Evolutionary conservation across 176 grass and related monocot genomes (phyloP), one percentile per base, ranked within the genome.

Genomic region (Aechmea fasciata): DNA sequence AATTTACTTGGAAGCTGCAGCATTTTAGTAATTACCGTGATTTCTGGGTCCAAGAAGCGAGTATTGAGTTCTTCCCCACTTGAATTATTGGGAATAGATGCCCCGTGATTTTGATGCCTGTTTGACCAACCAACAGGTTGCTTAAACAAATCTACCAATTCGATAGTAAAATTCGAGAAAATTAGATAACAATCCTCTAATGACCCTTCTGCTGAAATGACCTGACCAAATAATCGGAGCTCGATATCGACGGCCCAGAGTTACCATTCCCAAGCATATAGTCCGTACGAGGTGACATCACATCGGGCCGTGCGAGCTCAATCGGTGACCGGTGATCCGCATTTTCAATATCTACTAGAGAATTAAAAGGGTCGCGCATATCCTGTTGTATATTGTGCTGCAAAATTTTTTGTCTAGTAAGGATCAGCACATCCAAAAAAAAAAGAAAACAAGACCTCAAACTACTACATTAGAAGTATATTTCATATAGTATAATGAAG

Each of bases 281-380:
- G 47, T 85, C 73, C 48, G 76, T 80, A 55, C 15, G 50, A 64
- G 85, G 50, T 50, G 51, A 55, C 9, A 55, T 14, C 28, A 13
- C 6, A 47, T 59, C 66, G 50, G 76, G 72, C 50, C 51, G 65
- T 41, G 73, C 61, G 51, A 76, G 47, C 64, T 89, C 77, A 68
- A 61, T 84, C 14, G 80, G 70, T 11, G 80, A 29, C 63, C 50
- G 78, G 51, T 25, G 55, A 68, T 79, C 86, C 1, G 71, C 11
- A 47, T 61, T 83, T 33, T 74, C 52, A 11, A 70, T 72, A 78
- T 82, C 75, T 65, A 81, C 64, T 15, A 73, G 90, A 1, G 68
- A 25, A 71, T 86, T 49, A 50, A 89, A 86, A 51, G 90, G 86
- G 76, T 93, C 86, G 33, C 80, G 54, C 90, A 93, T 93, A 20